Percentiles rank a stretch among this genome's conserved stretches.
These are phyloP conservation scores for Solanum hybrid DNA, from an alignment of 305 asterid species.

Conservation along the genomic window DNA sequence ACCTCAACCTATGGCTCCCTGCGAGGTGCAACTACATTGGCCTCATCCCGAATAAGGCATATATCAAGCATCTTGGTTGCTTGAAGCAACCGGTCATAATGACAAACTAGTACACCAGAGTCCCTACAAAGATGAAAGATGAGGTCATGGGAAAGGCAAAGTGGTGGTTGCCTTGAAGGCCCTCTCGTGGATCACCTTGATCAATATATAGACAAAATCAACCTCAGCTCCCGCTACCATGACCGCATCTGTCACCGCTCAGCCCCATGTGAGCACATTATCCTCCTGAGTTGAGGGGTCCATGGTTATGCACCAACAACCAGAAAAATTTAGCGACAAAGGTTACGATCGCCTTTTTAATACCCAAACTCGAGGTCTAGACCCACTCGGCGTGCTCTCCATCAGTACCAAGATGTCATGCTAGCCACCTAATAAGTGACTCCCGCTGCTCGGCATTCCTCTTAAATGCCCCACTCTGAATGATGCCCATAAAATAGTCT, in stretches of 20 bases:
- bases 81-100: not conserved
- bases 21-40: not conserved
- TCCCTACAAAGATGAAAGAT: not conserved
- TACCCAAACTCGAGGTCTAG: not conserved
- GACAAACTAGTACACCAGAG: not conserved
- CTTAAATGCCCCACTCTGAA: not conserved
- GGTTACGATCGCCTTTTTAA: too few species aligned
- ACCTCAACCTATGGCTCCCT: not conserved
- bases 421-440: not conserved
- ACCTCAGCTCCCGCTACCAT: not conserved
- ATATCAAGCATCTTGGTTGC: not conserved
- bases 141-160: not conserved
- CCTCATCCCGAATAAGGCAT: not conserved
- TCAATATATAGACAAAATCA: too few species aligned
- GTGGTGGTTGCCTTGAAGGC: not conserved
- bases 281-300: not conserved
- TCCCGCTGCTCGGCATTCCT: not conserved
- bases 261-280: not conserved
- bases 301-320: not conserved
- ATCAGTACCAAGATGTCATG: not conserved
- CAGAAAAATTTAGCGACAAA: not conserved
- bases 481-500: not conserved
- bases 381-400: not conserved
- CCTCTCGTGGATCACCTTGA: not conserved
- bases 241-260: not conserved